Conservation (phyloP, 2,329 filamentous ascomycete species). For the Clonostachys byssicola region DNA sequence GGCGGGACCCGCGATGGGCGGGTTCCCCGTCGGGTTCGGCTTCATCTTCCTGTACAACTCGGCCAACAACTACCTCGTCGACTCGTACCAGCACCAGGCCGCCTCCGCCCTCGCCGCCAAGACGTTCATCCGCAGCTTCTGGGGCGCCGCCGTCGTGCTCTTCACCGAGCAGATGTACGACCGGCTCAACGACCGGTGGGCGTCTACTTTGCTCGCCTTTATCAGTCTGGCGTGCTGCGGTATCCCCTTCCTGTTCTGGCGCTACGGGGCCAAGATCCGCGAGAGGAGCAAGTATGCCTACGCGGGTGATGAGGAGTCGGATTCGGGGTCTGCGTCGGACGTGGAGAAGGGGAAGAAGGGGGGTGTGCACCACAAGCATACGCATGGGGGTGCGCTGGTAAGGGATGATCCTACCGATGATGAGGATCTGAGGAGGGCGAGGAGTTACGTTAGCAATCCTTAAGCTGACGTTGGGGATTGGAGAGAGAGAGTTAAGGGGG, state of each 20-base stretch:
- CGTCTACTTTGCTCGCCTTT: conserved; percentile 67
- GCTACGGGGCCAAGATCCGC: conserved; percentile 68
- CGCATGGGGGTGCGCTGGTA: conserved; percentile 13
- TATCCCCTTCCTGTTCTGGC: conserved; percentile 82
- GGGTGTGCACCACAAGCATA: conserved; percentile 6
- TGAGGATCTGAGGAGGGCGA: conserved; percentile 34
- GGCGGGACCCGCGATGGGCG: conserved; percentile 69
- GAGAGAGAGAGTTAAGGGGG: too few relatives aligned
- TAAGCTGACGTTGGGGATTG: conserved; percentile 8
- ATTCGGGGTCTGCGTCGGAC: conserved; percentile 17
- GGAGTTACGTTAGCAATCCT: conserved; percentile 42
- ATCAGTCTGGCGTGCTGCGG: conserved; percentile 72
- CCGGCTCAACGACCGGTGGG: conserved; percentile 72
- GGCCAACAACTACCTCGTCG: conserved; percentile 69
- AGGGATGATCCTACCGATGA: conserved; percentile 23
- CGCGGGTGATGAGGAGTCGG: conserved; percentile 43
- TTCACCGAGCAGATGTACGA: conserved; percentile 82
- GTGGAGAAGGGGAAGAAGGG: conserved; percentile 26
- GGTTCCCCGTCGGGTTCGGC: conserved; percentile 70
- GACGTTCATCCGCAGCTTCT: conserved; percentile 75
- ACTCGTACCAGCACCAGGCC: conserved; percentile 65
- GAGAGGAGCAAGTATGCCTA: conserved; percentile 70
- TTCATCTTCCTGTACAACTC: conserved; percentile 84
- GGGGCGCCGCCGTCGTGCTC: conserved; percentile 73
- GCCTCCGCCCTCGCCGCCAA: conserved; percentile 79